Evolutionary conservation across 1,284 basidiomycete genomes (phyloP).

Genomic region (Leccinum pachyderme): DNA sequence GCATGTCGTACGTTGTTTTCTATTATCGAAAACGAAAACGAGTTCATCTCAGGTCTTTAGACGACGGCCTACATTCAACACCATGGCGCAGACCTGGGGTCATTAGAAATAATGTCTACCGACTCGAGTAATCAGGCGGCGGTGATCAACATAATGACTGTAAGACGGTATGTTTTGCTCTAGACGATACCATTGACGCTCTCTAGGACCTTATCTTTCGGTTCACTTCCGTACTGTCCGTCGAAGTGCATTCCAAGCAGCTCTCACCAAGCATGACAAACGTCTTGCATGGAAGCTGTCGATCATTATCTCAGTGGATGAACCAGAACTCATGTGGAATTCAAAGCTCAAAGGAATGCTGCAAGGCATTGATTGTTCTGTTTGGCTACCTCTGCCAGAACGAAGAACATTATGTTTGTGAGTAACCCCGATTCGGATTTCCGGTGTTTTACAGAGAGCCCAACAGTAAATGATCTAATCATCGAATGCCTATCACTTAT

Average conservation of each 20-base stretch:
- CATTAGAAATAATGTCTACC: slow-evolving; percentile 1
- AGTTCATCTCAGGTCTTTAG: slow-evolving; percentile 33
- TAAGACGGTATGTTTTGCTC: slow-evolving; percentile 14
- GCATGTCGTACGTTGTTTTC: slow-evolving; percentile 43
- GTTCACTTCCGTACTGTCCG: slow-evolving; percentile 19
- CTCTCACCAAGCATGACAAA: slow-evolving; percentile 17
- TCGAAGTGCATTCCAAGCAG: slow-evolving; percentile 7
- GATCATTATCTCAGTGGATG: slow-evolving; percentile 26
- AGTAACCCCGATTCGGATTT: slow-evolving; percentile 8
- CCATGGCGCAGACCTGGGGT: background rate
- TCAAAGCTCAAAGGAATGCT: slow-evolving; percentile 31
- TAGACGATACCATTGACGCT: slow-evolving; percentile 10
- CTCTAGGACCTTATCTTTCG: slow-evolving; percentile 26
- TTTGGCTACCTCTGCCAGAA: slow-evolving; percentile 33
- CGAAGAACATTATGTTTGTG: slow-evolving; percentile 28
- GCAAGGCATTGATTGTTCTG: slow-evolving; percentile 35
- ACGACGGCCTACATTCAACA: slow-evolving; percentile 51
- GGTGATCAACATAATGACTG: slow-evolving; percentile 21
- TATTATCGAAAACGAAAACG: background rate
- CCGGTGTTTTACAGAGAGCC: background rate
- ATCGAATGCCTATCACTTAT: slow-evolving; percentile 37
- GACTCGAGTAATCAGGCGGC: slow-evolving; percentile 5
- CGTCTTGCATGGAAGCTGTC: slow-evolving; percentile 23
- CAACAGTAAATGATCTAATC: slow-evolving; percentile 41
- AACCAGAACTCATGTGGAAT: slow-evolving; percentile 24